Conservation (phyloP, 73 alveolate genomes). For the Paramecium tetraurelia region DNA sequence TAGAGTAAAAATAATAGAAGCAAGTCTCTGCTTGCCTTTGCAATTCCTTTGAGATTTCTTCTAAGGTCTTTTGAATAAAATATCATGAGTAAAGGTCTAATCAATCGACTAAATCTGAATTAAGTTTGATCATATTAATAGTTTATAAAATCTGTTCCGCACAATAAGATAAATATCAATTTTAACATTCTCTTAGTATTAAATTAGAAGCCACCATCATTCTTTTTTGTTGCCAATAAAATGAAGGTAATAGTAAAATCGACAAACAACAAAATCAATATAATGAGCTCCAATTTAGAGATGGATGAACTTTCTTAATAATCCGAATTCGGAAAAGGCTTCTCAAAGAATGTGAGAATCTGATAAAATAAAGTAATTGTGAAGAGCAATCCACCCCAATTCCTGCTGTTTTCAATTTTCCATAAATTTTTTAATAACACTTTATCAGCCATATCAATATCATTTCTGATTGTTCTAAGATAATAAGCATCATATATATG, state of each 20-base stretch:
- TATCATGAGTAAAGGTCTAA: slow-evolving; percentile 47
- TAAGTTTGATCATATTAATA: not conserved
- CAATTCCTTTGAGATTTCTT: slow-evolving; percentile 55
- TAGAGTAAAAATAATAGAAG: slow-evolving; percentile 35
- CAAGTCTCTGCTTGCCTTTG: slow-evolving; percentile 29
- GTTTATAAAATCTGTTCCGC: not conserved
- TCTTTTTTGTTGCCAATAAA: not conserved
- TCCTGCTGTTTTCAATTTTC: not conserved
- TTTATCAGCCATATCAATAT: not conserved
- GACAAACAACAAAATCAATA: not conserved
- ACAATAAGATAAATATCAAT: not conserved
- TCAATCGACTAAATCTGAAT: slow-evolving; percentile 40
- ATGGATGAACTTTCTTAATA: not conserved
- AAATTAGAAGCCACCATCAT: not conserved
- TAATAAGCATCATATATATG: slow-evolving; percentile 52
- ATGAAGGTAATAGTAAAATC: not conserved
- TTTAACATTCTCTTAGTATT: not conserved
- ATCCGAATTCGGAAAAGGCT: not conserved
- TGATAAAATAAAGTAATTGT: not conserved
- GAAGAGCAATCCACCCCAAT: not conserved
- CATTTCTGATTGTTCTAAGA: slow-evolving; percentile 22
- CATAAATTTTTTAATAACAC: not conserved
- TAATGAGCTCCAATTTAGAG: not conserved
- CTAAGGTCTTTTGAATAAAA: slow-evolving; percentile 48
- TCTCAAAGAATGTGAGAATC: slow-evolving; percentile 8